These are phyloP conservation scores for Quercus variabilis DNA, from an alignment of 306 rosid genomes.

Conservation along the genomic window DNA sequence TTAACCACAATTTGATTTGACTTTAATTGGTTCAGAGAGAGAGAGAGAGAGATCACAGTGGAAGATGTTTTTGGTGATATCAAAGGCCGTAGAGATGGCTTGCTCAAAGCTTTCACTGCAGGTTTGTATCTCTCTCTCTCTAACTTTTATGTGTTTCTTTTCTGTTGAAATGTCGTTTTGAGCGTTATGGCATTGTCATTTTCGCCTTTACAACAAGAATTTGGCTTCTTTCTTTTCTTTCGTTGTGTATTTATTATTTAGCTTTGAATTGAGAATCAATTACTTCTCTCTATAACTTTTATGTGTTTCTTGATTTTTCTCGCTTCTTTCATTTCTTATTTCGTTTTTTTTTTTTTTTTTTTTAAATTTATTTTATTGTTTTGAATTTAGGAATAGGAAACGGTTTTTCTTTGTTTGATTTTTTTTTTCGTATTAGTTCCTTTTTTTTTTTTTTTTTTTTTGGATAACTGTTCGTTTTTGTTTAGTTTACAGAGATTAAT, in stretches of 20 bases:
- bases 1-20: neutral
- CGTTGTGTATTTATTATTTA: too few species aligned
- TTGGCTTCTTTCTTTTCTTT: too few species aligned
- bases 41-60: conserved; percentile 30
- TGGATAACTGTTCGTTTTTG: neutral
- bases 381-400: neutral
- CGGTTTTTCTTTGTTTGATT: neutral
- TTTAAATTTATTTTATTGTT: neutral
- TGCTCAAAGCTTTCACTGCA: conserved; percentile 74
- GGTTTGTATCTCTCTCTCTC: conserved; percentile 26
- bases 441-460: too few species aligned
- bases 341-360: neutral
- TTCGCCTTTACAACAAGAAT: too few species aligned
- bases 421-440: neutral
- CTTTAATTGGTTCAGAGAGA: neutral
- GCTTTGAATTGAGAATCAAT: too few species aligned
- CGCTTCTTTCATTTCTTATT: neutral
- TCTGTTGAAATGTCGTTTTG: too few species aligned
- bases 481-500: neutral
- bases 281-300: too few species aligned
- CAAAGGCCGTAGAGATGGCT: conserved; percentile 77
- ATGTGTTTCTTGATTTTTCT: too few species aligned
- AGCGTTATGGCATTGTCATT: too few species aligned
- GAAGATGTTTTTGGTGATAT: conserved; percentile 90
- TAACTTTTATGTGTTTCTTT: neutral